Evolutionary conservation across 805 yeast species (phyloP).

Genomic region (Candida peoriensis): DNA sequence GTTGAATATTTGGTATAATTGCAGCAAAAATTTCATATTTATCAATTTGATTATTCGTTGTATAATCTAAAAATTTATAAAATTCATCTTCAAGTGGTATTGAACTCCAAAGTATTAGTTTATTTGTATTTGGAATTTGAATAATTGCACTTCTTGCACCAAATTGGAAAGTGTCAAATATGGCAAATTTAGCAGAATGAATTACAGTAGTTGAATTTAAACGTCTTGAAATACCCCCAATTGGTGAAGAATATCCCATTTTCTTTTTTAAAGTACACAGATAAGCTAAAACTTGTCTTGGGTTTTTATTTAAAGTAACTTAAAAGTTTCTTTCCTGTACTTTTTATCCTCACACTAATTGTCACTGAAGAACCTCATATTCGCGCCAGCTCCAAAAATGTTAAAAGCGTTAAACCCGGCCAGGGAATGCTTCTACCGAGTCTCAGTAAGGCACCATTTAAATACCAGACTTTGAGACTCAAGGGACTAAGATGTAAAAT

Average conservation of each 20-base stretch:
- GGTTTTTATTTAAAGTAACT: no score
- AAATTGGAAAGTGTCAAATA: conserved; percentile 25
- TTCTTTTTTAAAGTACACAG: no score
- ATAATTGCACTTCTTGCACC: conserved; percentile 38
- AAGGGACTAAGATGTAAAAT: no score
- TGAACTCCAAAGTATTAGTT: conserved; percentile 50
- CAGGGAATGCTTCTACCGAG: no score
- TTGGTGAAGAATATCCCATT: conserved; percentile 36
- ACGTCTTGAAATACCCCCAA: conserved; percentile 34
- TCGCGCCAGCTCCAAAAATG: no score
- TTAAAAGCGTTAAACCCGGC: no score
- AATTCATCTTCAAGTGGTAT: conserved; percentile 49
- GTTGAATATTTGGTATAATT: conserved; percentile 60
- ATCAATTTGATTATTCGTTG: conserved; percentile 30
- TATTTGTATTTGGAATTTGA: conserved; percentile 21
- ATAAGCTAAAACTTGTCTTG: no score
- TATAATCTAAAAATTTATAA: conserved; percentile 32
- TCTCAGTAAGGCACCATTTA: no score
- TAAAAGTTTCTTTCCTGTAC: no score
- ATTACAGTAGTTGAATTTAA: conserved; percentile 27
- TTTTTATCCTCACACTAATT: no score
- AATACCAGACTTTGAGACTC: no score
- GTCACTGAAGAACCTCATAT: no score
- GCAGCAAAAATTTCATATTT: conserved; percentile 40
- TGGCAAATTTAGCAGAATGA: conserved; percentile 31